Base-by-base conservation (phyloP, 306 rosid genomes). In the Clitoria ternatea region DNA sequence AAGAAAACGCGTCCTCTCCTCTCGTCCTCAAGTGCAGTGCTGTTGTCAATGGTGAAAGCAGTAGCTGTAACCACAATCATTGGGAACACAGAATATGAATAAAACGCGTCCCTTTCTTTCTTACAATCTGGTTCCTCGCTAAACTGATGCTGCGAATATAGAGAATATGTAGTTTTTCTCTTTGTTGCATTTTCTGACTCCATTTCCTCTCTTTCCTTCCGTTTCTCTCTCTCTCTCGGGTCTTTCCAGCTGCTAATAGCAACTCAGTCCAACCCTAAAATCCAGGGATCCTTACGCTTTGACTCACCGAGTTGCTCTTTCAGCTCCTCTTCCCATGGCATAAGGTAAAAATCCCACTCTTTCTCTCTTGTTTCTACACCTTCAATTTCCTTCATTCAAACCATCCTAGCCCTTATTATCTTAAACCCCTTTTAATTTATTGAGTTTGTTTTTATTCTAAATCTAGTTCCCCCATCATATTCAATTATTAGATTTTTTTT, bases 231-330 rank as follows among this genome's bases (percentile, higher is more conserved):
- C 14, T 61, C 64, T 69, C 61, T 54, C 36, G 11, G 29, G 0
- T 15, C 14, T 42, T 36, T 57, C 42, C 57, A 70, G 14, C 70
- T 59, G 23, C 45, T 66, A 56, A 48, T 57, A 12, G 7, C 75
- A 68, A 7, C 66, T 69, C 9, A 70, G 18, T 78, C 29, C 47
- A 26, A 36, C 64, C 47, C 78, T 65, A 3, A 3, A 65, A 49
- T 0, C 53, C 26, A 45, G 48, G 65, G 37, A 75, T 75, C 72
- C 10, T 1, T 76, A 62, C 42, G 47, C 1, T 59, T 76, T 66
- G 56, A 70, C 74, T 66, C 79, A 5, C 73, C 20, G 69, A 74
- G 73, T 69, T 53, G 2, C 64, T 30, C 14, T 22, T 70, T 63
- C 74, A 75, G 66, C 75, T 63, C 59, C 26, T 39, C 30, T 64